Conservation (phyloP, 805 yeast species). For the Sungouiozyma intestinalis region DNA sequence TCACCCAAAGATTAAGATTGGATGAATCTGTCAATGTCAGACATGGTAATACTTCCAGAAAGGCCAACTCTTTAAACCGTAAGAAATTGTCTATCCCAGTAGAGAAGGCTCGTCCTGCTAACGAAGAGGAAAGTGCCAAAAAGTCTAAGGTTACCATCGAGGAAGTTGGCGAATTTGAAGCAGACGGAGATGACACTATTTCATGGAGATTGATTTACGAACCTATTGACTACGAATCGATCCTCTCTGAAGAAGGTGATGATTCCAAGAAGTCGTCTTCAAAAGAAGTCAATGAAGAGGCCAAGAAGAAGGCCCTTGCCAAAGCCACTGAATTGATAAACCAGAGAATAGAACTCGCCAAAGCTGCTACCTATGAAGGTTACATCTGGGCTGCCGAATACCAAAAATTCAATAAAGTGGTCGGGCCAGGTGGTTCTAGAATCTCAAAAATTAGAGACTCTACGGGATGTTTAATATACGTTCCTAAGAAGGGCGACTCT, state of each 20-base stretch:
- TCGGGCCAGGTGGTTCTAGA: conserved; percentile 70
- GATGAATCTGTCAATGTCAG: conserved; percentile 48
- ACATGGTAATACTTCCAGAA: conserved; percentile 42
- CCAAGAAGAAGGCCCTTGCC: conserved; percentile 35
- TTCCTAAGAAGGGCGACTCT: conserved; percentile 51
- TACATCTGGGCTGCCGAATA: conserved; percentile 52
- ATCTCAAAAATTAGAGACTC: conserved; percentile 50
- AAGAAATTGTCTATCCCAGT: conserved; percentile 38
- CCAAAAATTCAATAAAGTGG: conserved; percentile 45
- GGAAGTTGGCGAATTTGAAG: conserved; percentile 23
- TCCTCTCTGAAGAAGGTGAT: conserved; percentile 31
- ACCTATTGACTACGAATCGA: conserved; percentile 23
- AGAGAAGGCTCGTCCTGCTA: conserved; percentile 35
- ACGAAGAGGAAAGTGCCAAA: conserved; percentile 20
- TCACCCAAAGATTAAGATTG: conserved; percentile 42
- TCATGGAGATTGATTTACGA: conserved; percentile 56
- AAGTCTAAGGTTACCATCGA: conserved; percentile 40
- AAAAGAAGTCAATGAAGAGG: conserved; percentile 28
- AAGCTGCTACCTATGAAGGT: conserved; percentile 39
- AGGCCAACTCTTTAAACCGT: conserved; percentile 41
- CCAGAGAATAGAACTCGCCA: conserved; percentile 38
- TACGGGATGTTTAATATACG: conserved; percentile 47
- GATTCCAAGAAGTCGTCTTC: conserved; percentile 39
- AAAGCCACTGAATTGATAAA: conserved; percentile 32
- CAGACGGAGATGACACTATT: conserved; percentile 30